phyloP scores from a whole-genome alignment of 2,329 filamentous ascomycete species.

The Alternaria burnsii region DNA sequence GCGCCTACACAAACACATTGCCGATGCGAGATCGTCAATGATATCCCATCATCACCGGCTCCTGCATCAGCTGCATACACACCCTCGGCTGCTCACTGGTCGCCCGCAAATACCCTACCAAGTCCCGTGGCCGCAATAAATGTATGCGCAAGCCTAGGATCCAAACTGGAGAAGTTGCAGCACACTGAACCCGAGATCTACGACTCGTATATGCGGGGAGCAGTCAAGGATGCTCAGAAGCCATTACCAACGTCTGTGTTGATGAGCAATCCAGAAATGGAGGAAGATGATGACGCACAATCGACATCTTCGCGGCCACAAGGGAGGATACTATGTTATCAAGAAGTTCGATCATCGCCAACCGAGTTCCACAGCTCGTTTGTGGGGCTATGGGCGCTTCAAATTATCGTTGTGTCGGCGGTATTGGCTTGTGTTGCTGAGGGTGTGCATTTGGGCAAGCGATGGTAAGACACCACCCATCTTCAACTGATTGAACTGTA shows the following conservation, averaged over 20 bases:
- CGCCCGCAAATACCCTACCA: conserved; percentile 27
- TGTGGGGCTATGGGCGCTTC: conserved; percentile 35
- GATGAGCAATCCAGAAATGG: neutral
- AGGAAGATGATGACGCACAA: neutral
- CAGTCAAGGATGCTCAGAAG: conserved; percentile 15
- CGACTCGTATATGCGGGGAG: conserved; percentile 28
- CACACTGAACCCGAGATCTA: conserved; percentile 38
- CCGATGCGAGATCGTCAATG: conserved; percentile 38
- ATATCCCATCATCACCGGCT: conserved; percentile 4
- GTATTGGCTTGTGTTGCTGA: conserved; percentile 42
- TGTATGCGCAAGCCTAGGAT: conserved; percentile 34
- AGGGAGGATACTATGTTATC: conserved; percentile 32
- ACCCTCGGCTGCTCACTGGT: conserved; percentile 32
- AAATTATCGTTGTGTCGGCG: conserved; percentile 37
- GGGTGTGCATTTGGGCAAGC: conserved; percentile 29
- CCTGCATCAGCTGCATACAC: conserved; percentile 23
- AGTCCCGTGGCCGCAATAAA: conserved; percentile 19
- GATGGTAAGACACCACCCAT: conserved; percentile 25
- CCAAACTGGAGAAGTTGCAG: conserved; percentile 38
- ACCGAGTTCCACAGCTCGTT: conserved; percentile 35
- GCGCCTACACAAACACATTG: conserved; percentile 40
- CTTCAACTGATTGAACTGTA: neutral
- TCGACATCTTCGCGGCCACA: conserved; percentile 13
- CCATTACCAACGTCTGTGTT: conserved; percentile 34
- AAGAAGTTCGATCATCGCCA: neutral